A percentile compares a stretch with the other conserved stretches of the same genome.
These are phyloP conservation scores for Ceratobasidium sp. DNA, from an alignment of 1,284 basidiomycete genomes.

Conservation along the genomic window DNA sequence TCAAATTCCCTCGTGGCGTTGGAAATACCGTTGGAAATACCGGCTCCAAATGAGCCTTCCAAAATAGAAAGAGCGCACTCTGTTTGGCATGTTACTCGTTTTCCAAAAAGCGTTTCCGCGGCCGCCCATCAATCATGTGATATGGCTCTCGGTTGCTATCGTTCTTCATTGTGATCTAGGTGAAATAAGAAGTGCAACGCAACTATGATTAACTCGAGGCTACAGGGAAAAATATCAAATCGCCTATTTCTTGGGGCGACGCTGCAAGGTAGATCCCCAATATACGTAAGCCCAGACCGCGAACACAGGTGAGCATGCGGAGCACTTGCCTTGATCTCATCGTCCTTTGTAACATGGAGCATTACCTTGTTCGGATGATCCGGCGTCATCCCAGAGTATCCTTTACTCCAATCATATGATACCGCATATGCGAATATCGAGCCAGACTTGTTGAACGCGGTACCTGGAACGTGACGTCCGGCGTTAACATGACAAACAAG, in stretches of 20 bases:
- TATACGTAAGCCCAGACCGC: conserved; percentile 5
- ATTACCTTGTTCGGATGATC: conserved; percentile 87
- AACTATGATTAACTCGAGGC: not conserved
- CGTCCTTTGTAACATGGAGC: conserved; percentile 90
- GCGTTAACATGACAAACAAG: conserved; percentile 51
- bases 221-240: conserved; percentile 4
- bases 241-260: conserved; percentile 42
- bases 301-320: not conserved
- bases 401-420: conserved; percentile 92
- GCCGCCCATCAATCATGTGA: not conserved
- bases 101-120: not conserved
- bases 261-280: conserved; percentile 14
- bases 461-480: conserved; percentile 58
- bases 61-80: not conserved
- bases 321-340: conserved; percentile 74
- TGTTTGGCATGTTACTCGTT: not conserved
- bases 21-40: conserved; percentile 1
- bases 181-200: conserved; percentile 5
- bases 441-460: conserved; percentile 86
- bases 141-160: not conserved
- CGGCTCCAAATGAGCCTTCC: not conserved
- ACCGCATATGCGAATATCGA: conserved; percentile 59
- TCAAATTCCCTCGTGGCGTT: conserved; percentile 7
- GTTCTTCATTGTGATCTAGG: conserved; percentile 11
- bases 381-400: conserved; percentile 86